Percentiles rank a stretch among this genome's conserved stretches.
Evolutionary conservation across 2,329 filamentous ascomycete genomes (phyloP).

Genomic region (Exophiala mesophila): DNA sequence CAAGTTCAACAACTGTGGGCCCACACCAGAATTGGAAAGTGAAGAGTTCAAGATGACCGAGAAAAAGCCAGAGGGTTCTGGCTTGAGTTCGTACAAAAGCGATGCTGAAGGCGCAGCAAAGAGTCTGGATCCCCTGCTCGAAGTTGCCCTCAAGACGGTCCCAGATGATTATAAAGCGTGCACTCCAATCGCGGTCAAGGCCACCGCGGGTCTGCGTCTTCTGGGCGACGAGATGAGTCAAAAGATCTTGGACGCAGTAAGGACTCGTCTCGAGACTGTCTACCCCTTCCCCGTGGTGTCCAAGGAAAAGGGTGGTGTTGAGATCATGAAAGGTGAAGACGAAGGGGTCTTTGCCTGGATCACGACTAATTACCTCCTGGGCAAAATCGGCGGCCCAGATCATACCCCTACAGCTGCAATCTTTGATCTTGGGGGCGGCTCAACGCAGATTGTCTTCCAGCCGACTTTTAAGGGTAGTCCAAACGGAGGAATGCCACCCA

Average conservation of each 20-base stretch:
- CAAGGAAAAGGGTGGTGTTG: conserved; percentile 76
- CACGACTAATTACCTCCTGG: conserved; percentile 95
- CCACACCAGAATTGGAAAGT: conserved; percentile 87
- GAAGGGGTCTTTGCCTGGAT: conserved; percentile 99
- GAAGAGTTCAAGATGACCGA: conserved; percentile 93
- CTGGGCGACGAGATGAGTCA: conserved; percentile 75
- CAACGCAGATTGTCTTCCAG: conserved; percentile 97
- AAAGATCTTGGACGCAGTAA: conserved; percentile 79
- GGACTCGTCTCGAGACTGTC: conserved; percentile 73
- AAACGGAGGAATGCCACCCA: conserved; percentile 76
- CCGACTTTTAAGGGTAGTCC: conserved; percentile 76
- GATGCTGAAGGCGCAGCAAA: conserved; percentile 84
- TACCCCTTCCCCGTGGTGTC: conserved; percentile 95
- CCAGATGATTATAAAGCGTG: conserved; percentile 88
- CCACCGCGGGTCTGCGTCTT: conserved; percentile 86
- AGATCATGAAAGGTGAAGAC: conserved; percentile 95
- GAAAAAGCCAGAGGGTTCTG: conserved; percentile 71
- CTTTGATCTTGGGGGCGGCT: conserved; percentile 93
- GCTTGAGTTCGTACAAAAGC: conserved; percentile 77
- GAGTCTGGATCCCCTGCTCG: conserved; percentile 82
- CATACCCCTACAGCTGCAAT: conserved; percentile 86
- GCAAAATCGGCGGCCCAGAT: conserved; percentile 92
- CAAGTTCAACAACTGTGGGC: conserved; percentile 97
- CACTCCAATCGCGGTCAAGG: conserved; percentile 94
- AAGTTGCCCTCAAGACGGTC: conserved; percentile 76